A percentile compares a stretch with the other conserved stretches of the same genome.
Evolutionary conservation across 2,329 filamentous ascomycete species (phyloP).

Genomic region (Xylariaceae sp.): DNA sequence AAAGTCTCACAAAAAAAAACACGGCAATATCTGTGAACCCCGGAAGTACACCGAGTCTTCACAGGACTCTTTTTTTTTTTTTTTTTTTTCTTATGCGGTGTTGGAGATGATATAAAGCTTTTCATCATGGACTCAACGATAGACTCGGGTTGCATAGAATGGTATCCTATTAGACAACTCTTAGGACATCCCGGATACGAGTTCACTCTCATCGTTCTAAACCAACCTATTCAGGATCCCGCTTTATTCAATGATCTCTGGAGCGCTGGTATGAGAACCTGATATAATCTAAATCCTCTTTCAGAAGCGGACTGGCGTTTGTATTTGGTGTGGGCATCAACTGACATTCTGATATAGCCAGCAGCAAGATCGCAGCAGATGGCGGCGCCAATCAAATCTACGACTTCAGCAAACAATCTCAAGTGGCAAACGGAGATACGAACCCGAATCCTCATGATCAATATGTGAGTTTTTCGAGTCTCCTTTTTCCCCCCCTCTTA

Average conservation of each 20-base stretch:
- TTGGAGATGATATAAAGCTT: not conserved
- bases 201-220: slow-evolving; percentile 53
- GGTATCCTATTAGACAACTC: slow-evolving; percentile 33
- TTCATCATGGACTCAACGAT: slow-evolving; percentile 11
- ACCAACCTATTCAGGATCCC: slow-evolving; percentile 48
- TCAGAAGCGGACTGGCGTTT: no score
- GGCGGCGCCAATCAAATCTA: slow-evolving; percentile 79
- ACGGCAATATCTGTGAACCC: no score
- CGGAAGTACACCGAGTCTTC: not conserved
- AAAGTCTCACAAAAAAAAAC: not conserved
- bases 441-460: not conserved
- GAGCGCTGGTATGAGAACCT: slow-evolving; percentile 22
- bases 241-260: slow-evolving; percentile 28
- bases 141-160: slow-evolving; percentile 21
- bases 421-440: not conserved
- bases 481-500: no score
- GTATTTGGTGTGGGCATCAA: slow-evolving; percentile 18
- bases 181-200: slow-evolving; percentile 27
- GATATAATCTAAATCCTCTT: not conserved
- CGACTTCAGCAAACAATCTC: slow-evolving; percentile 30
- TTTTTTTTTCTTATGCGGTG: not conserved
- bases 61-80: not conserved
- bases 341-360: slow-evolving; percentile 40
- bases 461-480: slow-evolving; percentile 2
- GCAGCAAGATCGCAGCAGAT: slow-evolving; percentile 74